These are phyloP conservation scores for Ogataea salicorniae DNA, from an alignment of 805 yeast species.

Conservation along the genomic window DNA sequence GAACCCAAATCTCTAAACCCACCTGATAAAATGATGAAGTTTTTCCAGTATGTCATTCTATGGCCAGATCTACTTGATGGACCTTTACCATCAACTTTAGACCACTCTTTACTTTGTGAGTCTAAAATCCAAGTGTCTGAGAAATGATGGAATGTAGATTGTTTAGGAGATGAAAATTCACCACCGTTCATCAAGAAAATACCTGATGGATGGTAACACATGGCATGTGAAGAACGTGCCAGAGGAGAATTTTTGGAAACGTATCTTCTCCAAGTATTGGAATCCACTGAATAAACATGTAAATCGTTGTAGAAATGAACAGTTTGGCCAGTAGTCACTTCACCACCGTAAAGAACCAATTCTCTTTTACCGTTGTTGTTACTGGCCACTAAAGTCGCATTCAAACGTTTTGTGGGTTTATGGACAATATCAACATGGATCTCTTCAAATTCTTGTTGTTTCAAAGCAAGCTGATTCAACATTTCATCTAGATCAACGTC, in stretches of 20 bases:
- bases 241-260: constrained; percentile 84
- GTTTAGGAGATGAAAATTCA: constrained; percentile 95
- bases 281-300: constrained; percentile 65
- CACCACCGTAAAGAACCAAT: constrained; percentile 87
- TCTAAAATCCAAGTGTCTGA: constrained; percentile 96
- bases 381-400: constrained; percentile 67
- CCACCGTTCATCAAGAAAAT: constrained; percentile 87
- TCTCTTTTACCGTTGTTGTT: constrained; percentile 76
- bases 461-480: constrained; percentile 66
- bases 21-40: constrained; percentile 78
- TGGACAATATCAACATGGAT: constrained; percentile 53
- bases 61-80: constrained; percentile 93
- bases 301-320: constrained; percentile 77
- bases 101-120: constrained; percentile 81
- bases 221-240: constrained; percentile 90
- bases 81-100: constrained; percentile 71
- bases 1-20: constrained; percentile 90
- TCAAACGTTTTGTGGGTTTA: constrained; percentile 66
- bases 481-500: constrained; percentile 84
- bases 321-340: constrained; percentile 48
- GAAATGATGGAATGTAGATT: constrained; percentile 90
- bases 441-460: constrained; percentile 75
- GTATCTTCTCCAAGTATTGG: constrained; percentile 74
- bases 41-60: constrained; percentile 87
- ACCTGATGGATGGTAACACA: constrained; percentile 91